These are phyloP conservation scores for Phtheirospermum japonicum DNA, from an alignment of 257 asterid genomes.

Conservation along the genomic window DNA sequence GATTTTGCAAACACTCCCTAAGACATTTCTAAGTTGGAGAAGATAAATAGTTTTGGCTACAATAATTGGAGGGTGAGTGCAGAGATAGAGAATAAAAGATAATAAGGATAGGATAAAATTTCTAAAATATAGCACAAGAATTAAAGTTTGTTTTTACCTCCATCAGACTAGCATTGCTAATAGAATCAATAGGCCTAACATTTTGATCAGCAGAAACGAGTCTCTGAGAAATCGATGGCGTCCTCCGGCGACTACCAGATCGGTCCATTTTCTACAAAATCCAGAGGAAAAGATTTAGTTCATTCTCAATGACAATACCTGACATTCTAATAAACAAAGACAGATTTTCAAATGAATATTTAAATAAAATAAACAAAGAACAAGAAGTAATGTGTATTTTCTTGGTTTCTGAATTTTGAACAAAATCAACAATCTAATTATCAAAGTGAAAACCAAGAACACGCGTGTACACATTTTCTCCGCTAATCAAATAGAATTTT, in stretches of 20 bases:
- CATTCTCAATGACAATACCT: not conserved
- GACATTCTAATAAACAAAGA: not conserved
- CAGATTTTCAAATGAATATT: too few relatives aligned
- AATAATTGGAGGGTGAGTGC: not conserved
- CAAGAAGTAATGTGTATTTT: not conserved
- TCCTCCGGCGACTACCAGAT: conserved; percentile 59
- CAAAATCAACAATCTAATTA: not conserved
- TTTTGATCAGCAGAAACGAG: conserved; percentile 41
- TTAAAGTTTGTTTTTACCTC: conserved; percentile 45
- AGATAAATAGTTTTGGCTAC: not conserved
- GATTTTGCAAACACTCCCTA: not conserved
- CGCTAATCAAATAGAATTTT: not conserved
- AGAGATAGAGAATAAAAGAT: too few relatives aligned
- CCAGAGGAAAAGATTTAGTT: conserved; percentile 12
- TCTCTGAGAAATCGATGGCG: conserved; percentile 64
- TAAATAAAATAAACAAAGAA: not conserved
- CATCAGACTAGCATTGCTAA: conserved; percentile 79
- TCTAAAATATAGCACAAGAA: not conserved
- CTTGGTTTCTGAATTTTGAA: not conserved
- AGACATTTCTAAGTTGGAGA: not conserved
- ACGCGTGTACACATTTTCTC: not conserved
- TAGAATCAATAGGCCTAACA: conserved; percentile 46
- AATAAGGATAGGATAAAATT: not conserved
- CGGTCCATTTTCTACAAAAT: conserved; percentile 67
- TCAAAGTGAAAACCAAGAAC: not conserved